Base-by-base conservation (phyloP, 2,329 filamentous ascomycete species). In the Hymenoscyphus albidus region DNA sequence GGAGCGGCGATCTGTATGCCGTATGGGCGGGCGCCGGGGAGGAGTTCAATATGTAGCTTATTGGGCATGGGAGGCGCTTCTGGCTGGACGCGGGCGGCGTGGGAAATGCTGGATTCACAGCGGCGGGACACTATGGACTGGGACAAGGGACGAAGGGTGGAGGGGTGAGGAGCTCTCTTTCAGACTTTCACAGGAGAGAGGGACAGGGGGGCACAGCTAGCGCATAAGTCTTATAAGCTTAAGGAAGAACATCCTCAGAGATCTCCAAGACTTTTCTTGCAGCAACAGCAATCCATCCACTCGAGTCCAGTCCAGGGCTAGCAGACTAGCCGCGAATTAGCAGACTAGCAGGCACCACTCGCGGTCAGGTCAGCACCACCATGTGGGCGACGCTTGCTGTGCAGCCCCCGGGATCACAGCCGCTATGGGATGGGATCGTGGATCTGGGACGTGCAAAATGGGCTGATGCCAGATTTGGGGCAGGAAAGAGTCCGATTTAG, bases 21-120 rank as follows among this genome's bases (percentile, higher is more conserved):
- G 75, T 73, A 70, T 76, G 70, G 71, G 74, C 74, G 73, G 74
- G 75, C 72, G 73, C 71, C 73, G 74, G 74, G 72, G 71, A 75
- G 73, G 72, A 71, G 70, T 18, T 71, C 69, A 74, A 72, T 74
- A 74, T 74, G 70, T 73, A 74, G 70, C 71, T 72, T 71, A 71
- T 71, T 72, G 68, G 72, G 66, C 61, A 65, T 72, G 63, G 65
- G 58, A 54, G 59, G 70, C 48, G 18, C 48, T 54, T 27, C 48
- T 54, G 48, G 48, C 48, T 54, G 48, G 48, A 54, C 18, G 48
- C 48, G 48, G 48, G 48, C 48, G 48, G 48, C 48, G 48, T 54
- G 48, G 48, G 48, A 54, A 54, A 54, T 54, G 48, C 44, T 51
- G 44, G 44, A 48, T 9, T 48, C 42, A 48, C 44, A 51, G 44